Conservation (phyloP, 2,329 filamentous ascomycete genomes). For the Torrubiella hemipterigena region DNA sequence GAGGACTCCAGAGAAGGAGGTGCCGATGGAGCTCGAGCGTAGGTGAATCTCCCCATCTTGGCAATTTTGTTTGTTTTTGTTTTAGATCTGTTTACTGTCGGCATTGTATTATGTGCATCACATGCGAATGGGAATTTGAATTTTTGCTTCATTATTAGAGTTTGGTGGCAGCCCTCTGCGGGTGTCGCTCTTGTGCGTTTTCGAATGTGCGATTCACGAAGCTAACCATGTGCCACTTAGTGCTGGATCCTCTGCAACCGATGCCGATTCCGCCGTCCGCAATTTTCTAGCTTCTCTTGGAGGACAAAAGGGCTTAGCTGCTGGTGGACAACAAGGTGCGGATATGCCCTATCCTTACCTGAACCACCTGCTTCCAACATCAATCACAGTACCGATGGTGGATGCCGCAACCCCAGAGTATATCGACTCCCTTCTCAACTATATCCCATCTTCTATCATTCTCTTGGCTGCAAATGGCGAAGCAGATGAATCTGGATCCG, state of each 20-base stretch:
- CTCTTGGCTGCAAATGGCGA: constrained; percentile 58
- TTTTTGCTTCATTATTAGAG: too few relatives aligned
- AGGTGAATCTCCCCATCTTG: constrained; percentile 48
- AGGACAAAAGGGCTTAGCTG: constrained; percentile 30
- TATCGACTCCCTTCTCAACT: constrained; percentile 63
- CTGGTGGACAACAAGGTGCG: constrained; percentile 19
- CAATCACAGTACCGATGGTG: constrained; percentile 67
- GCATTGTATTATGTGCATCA: too few relatives aligned
- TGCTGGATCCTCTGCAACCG: constrained; percentile 45
- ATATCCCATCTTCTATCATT: constrained; percentile 68
- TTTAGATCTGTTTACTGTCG: too few relatives aligned
- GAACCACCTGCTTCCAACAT: constrained; percentile 69
- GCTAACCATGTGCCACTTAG: constrained; percentile 38
- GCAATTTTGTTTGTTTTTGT: constrained; percentile 5
- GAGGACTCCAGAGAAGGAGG: constrained; percentile 81
- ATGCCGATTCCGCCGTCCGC: constrained; percentile 69
- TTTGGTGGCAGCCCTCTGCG: too few relatives aligned
- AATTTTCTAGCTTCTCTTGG: constrained; percentile 80
- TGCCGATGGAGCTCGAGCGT: constrained; percentile 97
- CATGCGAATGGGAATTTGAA: too few relatives aligned
- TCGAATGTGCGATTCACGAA: constrained; percentile 6
- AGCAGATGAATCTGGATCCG: constrained; percentile 42
- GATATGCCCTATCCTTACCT: constrained; percentile 69
- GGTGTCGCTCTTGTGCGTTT: too few relatives aligned
- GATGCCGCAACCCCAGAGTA: constrained; percentile 51